Base-by-base conservation (phyloP, 495 filamentous ascomycete genomes). In the Daldinia bambusicola region DNA sequence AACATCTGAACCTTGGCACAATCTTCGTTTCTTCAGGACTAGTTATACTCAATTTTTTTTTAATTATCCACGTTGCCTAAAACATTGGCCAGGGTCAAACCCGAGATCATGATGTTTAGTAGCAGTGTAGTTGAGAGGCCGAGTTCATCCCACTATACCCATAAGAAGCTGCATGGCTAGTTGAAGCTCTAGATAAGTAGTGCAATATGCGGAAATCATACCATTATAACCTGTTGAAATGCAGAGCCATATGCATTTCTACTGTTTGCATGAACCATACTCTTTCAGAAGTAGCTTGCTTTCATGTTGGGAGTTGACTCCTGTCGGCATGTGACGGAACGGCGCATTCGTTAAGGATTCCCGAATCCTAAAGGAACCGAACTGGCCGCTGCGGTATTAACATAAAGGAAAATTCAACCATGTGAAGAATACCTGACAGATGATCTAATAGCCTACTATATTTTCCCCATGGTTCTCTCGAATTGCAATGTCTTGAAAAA, bases 201-300 rank as follows among this genome's bases (percentile, higher is more conserved):
- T n/a, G 18, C 9, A 22, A 26, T 26, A 26, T 26, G 26, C 10
- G 9, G 9, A 48, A 48, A 48, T 48, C 43, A 22, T 13, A 48
- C 43, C 43, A 48, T 16, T 5, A 22, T 18, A 48, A 48, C 43
- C 43, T 48, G 18, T 48, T 8, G 10, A 48, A 10, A 22, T 48
- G 9, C 16, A 12, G 18, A 22, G 20, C 18, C 16, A 48, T 1
- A 48, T 8, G 43, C 18, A 48, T 22, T 37, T 64, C 55, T 55
- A 55, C 64, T 52, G 22, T 6, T 10, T 38, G 1, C 22, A 43
- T 31, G 55, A 64, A 45, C 38, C 53, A 43, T 55, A 64, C 60
- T 61, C 66, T 61, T 58, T 55, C 48, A 55, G 26, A 41, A 40
- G 55, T 61, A 72, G 60, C 36, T 9, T 68, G 3, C 48, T 66